Evolutionary conservation across 2,329 filamentous ascomycete genomes (phyloP).

Genomic region (Fusarium musae): DNA sequence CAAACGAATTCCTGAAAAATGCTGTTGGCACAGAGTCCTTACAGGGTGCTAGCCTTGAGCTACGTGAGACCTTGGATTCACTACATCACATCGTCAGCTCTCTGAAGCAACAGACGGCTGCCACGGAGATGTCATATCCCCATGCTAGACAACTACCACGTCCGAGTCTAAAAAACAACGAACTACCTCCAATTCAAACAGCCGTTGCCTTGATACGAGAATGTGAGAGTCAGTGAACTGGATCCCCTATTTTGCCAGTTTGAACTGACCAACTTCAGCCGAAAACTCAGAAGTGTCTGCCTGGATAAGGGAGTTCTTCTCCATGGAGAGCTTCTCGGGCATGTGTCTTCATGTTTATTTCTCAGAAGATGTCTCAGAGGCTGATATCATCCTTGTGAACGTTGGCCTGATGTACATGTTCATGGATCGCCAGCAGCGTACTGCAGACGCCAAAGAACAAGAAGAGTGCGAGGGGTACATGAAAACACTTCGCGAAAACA

Average conservation of each 20-base stretch:
- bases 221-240: slow-evolving; percentile 32
- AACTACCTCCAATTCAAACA: slow-evolving; percentile 42
- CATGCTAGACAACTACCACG: slow-evolving; percentile 36
- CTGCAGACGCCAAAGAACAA: slow-evolving; percentile 27
- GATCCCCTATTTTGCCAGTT: background rate
- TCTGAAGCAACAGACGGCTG: slow-evolving; percentile 41
- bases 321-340: slow-evolving; percentile 47
- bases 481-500: slow-evolving; percentile 43
- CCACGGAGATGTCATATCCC: slow-evolving; percentile 41
- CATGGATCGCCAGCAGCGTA: slow-evolving; percentile 34
- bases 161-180: slow-evolving; percentile 28
- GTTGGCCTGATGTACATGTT: slow-evolving; percentile 48
- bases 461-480: slow-evolving; percentile 42
- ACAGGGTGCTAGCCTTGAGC: slow-evolving; percentile 45
- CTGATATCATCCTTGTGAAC: slow-evolving; percentile 50
- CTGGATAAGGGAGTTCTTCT: slow-evolving; percentile 47
- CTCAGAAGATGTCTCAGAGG: slow-evolving; percentile 46
- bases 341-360: slow-evolving; percentile 50
- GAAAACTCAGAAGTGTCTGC: slow-evolving; percentile 38
- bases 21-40: slow-evolving; percentile 47
- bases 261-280: slow-evolving; percentile 19
- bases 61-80: slow-evolving; percentile 50
- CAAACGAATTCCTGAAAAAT: slow-evolving; percentile 57
- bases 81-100: slow-evolving; percentile 46
- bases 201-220: slow-evolving; percentile 35